Base-by-base conservation (phyloP, 768 basidiomycete species). In the Rossbeevera mucosa region DNA sequence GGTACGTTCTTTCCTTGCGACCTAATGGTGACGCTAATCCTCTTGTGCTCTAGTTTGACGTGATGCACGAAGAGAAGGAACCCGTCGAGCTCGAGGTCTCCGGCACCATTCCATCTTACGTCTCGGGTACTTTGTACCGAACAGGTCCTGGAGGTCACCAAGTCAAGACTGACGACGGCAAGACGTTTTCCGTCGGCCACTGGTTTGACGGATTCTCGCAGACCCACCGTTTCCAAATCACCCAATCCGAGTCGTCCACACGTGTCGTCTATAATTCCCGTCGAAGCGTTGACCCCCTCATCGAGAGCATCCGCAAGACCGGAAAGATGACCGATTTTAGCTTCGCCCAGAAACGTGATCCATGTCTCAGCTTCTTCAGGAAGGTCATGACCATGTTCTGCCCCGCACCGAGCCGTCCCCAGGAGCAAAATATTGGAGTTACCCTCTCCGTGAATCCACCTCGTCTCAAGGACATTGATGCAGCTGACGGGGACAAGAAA, bases 151-250 rank as follows among this genome's bases (percentile, higher is more conserved):
- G 71, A 3, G 64, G 61, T 4, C n/a, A 59, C 49, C 63, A 71
- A 49, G 64, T 70, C 29, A 51, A 63, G 28, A 18, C 59, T 0
- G 41, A 58, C 47, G 55, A 57, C 11, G 63, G 57, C 14, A 26
- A 52, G 6, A 65, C 61, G 3, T 55, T 64, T 20, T 63, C 71
- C 14, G 41, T 69, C 6, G 58, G 66, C 44, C 74, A 74, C 45
- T 72, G 73, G 74, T 75, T 75, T 49, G 74, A 75, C 47, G 74
- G 74, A 24, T 67, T 75, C 44, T 65, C 69, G 16, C 64, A 71
- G 54, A 68, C 68, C 57, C 72, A 75, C 52, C 68, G 70, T 45
- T 74, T 75, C 59, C 67, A 72, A 50, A 72, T 75, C 59, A 55
- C 60, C 24, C 57, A 68, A 40, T 50, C 64, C 0, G 60, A 51